phyloP scores from a whole-genome alignment of 805 yeast species.

The Saturnispora halmiae region DNA sequence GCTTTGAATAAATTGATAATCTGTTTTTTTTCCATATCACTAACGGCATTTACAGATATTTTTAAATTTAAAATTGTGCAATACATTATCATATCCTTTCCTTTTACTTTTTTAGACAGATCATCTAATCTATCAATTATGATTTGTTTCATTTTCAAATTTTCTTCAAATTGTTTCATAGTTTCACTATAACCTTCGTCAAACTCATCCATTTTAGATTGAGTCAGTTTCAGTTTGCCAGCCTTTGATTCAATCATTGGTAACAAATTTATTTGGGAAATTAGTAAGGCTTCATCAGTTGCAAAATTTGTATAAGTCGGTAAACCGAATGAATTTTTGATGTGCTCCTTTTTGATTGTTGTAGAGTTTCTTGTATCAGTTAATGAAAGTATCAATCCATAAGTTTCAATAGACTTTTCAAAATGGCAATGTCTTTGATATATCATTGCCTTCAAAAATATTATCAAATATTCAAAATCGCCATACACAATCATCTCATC shows the following conservation, averaged over 20 bases:
- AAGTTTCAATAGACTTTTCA: conserved; percentile 33
- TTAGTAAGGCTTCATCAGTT: conserved; percentile 18
- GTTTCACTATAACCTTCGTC: conserved; percentile 15
- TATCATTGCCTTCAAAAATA: conserved; percentile 33
- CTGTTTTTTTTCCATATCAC: not conserved
- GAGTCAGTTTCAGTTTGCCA: conserved; percentile 12
- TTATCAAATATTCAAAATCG: conserved; percentile 30
- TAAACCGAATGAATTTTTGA: not conserved
- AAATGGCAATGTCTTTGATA: conserved; percentile 25
- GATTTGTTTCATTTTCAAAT: conserved; percentile 17
- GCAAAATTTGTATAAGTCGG: not conserved
- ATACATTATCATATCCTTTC: not conserved
- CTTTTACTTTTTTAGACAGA: not conserved
- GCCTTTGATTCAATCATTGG: conserved; percentile 19
- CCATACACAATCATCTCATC: conserved; percentile 34
- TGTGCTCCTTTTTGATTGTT: not conserved
- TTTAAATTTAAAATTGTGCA: not conserved
- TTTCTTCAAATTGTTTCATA: conserved; percentile 18
- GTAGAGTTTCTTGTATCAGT: conserved; percentile 10
- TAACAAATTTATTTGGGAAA: conserved; percentile 21
- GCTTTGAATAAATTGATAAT: not conserved
- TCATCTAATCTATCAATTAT: conserved; percentile 9
- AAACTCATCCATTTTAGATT: conserved; percentile 17
- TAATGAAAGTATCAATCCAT: conserved; percentile 31
- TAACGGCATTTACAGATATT: not conserved